Conservation (phyloP, 1,284 basidiomycete genomes). For the Meripilus lineatus region DNA sequence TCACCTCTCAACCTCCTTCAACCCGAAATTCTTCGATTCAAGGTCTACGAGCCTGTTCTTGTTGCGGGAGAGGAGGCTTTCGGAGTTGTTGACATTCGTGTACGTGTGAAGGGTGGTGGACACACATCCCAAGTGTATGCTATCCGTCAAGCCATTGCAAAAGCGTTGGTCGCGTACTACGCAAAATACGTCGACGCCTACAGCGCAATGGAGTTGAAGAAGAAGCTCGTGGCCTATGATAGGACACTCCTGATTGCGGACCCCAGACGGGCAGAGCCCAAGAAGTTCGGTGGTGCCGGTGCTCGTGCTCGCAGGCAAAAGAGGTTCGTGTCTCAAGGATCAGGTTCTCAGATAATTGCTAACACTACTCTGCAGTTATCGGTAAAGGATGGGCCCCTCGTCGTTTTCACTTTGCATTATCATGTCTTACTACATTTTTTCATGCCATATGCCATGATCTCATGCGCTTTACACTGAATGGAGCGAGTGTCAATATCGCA, state of each 20-base stretch:
- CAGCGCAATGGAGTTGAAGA: slow-evolving; percentile 95
- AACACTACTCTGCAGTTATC: slow-evolving; percentile 61
- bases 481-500: too few species aligned
- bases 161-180: slow-evolving; percentile 97
- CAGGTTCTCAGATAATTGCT: slow-evolving; percentile 12
- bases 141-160: slow-evolving; percentile 98
- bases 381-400: slow-evolving; percentile 52
- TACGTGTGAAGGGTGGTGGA: slow-evolving; percentile 98
- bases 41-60: slow-evolving; percentile 96
- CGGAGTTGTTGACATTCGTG: slow-evolving; percentile 88
- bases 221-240: slow-evolving; percentile 94
- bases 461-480: slow-evolving; percentile 19
- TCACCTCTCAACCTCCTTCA: slow-evolving; percentile 94
- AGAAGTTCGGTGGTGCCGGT: slow-evolving; percentile 98
- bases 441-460: slow-evolving; percentile 40
- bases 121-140: slow-evolving; percentile 99
- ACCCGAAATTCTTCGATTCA: slow-evolving; percentile 94
- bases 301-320: slow-evolving; percentile 96
- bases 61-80: slow-evolving; percentile 87
- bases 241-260: slow-evolving; percentile 95
- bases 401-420: slow-evolving; percentile 35
- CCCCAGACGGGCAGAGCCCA: slow-evolving; percentile 98
- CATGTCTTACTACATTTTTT: slow-evolving; percentile 40
- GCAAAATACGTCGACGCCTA: slow-evolving; percentile 99
- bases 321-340: slow-evolving; percentile 49